Percentiles rank a stretch among this genome's conserved stretches.
Conservation (phyloP, 73 alveolate genomes). For the Stentor roeselii region DNA sequence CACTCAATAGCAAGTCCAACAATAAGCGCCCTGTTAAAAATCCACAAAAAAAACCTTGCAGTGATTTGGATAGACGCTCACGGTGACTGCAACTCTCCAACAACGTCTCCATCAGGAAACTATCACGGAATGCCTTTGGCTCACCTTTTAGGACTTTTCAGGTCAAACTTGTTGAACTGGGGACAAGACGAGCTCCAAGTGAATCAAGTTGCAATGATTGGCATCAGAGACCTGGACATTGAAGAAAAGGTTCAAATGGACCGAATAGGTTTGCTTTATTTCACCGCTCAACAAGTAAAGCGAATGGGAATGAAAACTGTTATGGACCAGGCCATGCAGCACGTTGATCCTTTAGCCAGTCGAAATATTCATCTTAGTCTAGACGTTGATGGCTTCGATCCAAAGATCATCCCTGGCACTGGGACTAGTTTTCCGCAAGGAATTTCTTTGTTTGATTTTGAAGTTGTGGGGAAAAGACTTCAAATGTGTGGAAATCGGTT, state of each 20-base stretch:
- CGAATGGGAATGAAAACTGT: not conserved
- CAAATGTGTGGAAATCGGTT: constrained; percentile 10
- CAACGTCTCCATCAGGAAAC: constrained; percentile 54
- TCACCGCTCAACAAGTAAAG: not conserved
- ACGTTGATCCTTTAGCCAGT: constrained; percentile 25
- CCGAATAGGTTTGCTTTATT: constrained; percentile 20
- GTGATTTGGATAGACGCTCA: constrained; percentile 71
- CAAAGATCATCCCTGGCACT: constrained; percentile 33
- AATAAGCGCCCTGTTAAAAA: constrained; percentile 33
- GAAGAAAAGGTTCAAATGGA: constrained; percentile 24
- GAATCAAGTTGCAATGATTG: not conserved
- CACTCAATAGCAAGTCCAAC: constrained; percentile 36
- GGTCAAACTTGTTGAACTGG: constrained; percentile 7
- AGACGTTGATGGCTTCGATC: constrained; percentile 45
- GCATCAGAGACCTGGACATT: constrained; percentile 36
- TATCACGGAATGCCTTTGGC: constrained; percentile 54
- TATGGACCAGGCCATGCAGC: not conserved
- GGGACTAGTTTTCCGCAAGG: constrained; percentile 36
- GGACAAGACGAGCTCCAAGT: not conserved
- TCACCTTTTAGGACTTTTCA: constrained; percentile 12
- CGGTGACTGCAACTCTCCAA: constrained; percentile 62
- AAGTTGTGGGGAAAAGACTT: not conserved
- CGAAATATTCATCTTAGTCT: constrained; percentile 27
- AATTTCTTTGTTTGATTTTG: not conserved
- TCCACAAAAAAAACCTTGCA: constrained; percentile 20